Conservation (phyloP, 495 filamentous ascomycete species). For the Daldinia concentrica region DNA sequence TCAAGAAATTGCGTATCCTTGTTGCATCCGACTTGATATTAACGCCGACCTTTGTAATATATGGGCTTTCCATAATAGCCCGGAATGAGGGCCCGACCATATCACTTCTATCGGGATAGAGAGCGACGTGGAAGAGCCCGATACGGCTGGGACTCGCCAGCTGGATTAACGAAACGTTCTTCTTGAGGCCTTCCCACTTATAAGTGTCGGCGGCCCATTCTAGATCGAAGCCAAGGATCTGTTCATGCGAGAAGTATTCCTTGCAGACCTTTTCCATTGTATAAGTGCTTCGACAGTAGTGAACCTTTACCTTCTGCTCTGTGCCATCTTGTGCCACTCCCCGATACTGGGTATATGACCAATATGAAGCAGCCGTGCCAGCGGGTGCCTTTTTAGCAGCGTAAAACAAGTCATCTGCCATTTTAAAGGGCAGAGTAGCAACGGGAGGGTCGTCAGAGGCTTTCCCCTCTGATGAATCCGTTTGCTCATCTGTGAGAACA, state of each 20-base stretch:
- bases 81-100: conserved; percentile 76
- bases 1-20: conserved; percentile 71
- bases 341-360: conserved; percentile 73
- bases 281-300: conserved; percentile 76
- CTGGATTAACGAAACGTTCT: conserved; percentile 81
- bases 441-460: conserved; percentile 44
- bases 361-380: conserved; percentile 62
- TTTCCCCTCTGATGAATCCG: not conserved
- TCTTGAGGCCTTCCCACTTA: conserved; percentile 58
- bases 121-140: conserved; percentile 80
- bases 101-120: conserved; percentile 63
- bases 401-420: conserved; percentile 55
- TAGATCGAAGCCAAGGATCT: conserved; percentile 83
- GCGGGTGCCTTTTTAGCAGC: conserved; percentile 52
- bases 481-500: conserved; percentile 8
- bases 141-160: conserved; percentile 82
- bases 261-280: conserved; percentile 71
- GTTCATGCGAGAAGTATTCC: conserved; percentile 72
- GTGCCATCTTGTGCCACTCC: conserved; percentile 49
- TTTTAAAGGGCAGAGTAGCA: conserved; percentile 54
- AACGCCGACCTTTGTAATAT: conserved; percentile 81
- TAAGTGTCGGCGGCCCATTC: conserved; percentile 75
- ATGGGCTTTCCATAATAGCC: conserved; percentile 72
- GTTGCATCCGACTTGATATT: conserved; percentile 76
- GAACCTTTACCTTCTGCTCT: conserved; percentile 64